phyloP scores from a whole-genome alignment of 352 stramenopile genomes.

The Lagenidium sp. region DNA sequence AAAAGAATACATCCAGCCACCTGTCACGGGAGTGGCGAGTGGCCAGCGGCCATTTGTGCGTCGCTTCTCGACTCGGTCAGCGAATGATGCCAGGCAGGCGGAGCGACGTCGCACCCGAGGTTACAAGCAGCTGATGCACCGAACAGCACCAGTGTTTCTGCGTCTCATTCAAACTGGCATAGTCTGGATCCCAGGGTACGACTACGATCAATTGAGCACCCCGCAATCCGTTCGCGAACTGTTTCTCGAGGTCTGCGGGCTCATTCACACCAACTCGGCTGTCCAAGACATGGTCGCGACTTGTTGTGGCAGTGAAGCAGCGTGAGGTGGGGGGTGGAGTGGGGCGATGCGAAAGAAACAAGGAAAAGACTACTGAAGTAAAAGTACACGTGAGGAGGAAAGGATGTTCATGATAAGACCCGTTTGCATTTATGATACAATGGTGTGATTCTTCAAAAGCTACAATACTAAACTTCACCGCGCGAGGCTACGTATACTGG shows the following conservation, averaged over 20 bases:
- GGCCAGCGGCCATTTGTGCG: slow-evolving; percentile 5
- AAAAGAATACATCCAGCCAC: slow-evolving; percentile 21
- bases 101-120: slow-evolving; percentile 43
- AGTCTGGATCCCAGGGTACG: slow-evolving; percentile 69
- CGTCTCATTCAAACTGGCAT: slow-evolving; percentile 55
- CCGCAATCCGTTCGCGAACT: slow-evolving; percentile 11
- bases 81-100: slow-evolving; percentile 12
- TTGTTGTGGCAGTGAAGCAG: slow-evolving; percentile 2
- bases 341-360: too few species aligned
- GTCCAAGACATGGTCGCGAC: background rate
- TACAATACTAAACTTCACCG: too few species aligned
- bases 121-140: slow-evolving; percentile 74
- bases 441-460: background rate
- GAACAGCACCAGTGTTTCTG: slow-evolving; percentile 53
- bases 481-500: too few species aligned
- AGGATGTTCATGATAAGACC: slow-evolving; percentile 2
- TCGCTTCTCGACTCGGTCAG: slow-evolving; percentile 23
- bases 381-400: background rate
- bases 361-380: background rate
- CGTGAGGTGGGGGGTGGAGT: background rate
- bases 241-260: slow-evolving; percentile 14
- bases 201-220: slow-evolving; percentile 55
- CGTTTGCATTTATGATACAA: background rate
- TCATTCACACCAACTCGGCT: slow-evolving; percentile 8
- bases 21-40: background rate